phyloP scores from a whole-genome alignment of 2,329 filamentous ascomycete genomes.

The Xylariaceae sp. region DNA sequence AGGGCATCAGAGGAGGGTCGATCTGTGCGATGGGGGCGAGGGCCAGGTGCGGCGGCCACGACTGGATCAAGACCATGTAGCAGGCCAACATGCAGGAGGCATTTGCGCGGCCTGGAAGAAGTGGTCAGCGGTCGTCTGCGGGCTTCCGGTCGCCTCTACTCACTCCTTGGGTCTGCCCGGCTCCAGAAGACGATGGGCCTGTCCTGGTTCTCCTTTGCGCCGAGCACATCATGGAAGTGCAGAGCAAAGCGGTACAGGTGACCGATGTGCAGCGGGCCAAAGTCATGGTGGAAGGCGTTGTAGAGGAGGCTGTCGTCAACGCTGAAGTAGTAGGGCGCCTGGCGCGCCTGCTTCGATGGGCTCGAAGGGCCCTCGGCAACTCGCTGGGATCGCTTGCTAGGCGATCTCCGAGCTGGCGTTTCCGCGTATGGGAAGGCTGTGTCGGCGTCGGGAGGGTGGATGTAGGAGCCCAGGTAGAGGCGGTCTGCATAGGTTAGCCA shows the following conservation, averaged over 20 bases:
- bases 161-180: conserved; percentile 82
- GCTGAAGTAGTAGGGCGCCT: conserved; percentile 85
- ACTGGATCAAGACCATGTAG: conserved; percentile 98
- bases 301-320: conserved; percentile 89
- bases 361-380: conserved; percentile 50
- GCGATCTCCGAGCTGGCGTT: conserved; percentile 49
- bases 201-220: conserved; percentile 82
- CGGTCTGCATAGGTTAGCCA: conserved; percentile 60
- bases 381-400: conserved; percentile 67
- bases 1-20: conserved; percentile 96
- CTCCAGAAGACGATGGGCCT: conserved; percentile 95
- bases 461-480: conserved; percentile 89
- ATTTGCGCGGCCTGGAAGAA: conserved; percentile 84
- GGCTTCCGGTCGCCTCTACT: no score
- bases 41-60: conserved; percentile 92
- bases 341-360: conserved; percentile 35
- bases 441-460: conserved; percentile 68
- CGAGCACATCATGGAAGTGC: conserved; percentile 89
- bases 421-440: conserved; percentile 80
- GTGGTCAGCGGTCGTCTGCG: no score
- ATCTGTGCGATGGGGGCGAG: conserved; percentile 93
- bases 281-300: conserved; percentile 98
- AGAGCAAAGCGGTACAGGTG: conserved; percentile 96
- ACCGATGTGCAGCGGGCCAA: conserved; percentile 93
- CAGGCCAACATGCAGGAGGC: conserved; percentile 90